These are phyloP conservation scores for Eimeria maxima DNA, from an alignment of 169 alveolate species.

Conservation along the genomic window DNA sequence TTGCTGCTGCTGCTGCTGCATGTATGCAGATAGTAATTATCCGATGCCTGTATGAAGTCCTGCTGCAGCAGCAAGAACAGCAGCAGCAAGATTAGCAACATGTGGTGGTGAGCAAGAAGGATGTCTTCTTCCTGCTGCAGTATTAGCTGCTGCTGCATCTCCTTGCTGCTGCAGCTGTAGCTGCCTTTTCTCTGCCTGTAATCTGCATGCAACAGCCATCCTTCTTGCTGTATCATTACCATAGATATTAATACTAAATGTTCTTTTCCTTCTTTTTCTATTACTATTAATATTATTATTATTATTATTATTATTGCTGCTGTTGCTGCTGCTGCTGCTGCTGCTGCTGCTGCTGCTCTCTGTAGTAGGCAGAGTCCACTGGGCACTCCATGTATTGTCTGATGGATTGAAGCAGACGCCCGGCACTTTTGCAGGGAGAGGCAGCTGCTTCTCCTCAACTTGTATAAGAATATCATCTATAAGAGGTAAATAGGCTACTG, in stretches of 20 bases:
- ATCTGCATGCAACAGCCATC: slow-evolving; percentile 33
- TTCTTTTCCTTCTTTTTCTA: slow-evolving; percentile 16
- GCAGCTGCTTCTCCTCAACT: slow-evolving; percentile 56
- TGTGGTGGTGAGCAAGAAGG: not conserved
- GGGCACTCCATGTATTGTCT: slow-evolving; percentile 47
- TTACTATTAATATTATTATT: not conserved
- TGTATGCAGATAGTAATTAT: not conserved
- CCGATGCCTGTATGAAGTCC: slow-evolving; percentile 14
- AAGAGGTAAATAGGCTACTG: slow-evolving; percentile 29
- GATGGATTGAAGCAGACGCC: slow-evolving; percentile 36
- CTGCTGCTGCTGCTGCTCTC: slow-evolving; percentile 29
- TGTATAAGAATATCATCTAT: slow-evolving; percentile 14
- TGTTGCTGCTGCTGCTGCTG: slow-evolving; percentile 9
- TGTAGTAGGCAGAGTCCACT: slow-evolving; percentile 26
- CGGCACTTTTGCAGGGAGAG: slow-evolving; percentile 26
- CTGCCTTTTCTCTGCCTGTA: slow-evolving; percentile 38
- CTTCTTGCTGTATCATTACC: slow-evolving; percentile 45
- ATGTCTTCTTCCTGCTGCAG: slow-evolving; percentile 11
- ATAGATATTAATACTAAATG: slow-evolving; percentile 19
- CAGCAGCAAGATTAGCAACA: slow-evolving; percentile 39
- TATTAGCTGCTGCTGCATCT: too few species aligned
- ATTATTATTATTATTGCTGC: not conserved
- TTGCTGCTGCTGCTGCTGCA: slow-evolving; percentile 22
- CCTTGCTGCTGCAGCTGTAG: slow-evolving; percentile 55
- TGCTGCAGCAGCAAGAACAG: slow-evolving; percentile 51